These are phyloP conservation scores for Phytophthora fragariaefolia DNA, from an alignment of 352 stramenopile species.

Conservation along the genomic window DNA sequence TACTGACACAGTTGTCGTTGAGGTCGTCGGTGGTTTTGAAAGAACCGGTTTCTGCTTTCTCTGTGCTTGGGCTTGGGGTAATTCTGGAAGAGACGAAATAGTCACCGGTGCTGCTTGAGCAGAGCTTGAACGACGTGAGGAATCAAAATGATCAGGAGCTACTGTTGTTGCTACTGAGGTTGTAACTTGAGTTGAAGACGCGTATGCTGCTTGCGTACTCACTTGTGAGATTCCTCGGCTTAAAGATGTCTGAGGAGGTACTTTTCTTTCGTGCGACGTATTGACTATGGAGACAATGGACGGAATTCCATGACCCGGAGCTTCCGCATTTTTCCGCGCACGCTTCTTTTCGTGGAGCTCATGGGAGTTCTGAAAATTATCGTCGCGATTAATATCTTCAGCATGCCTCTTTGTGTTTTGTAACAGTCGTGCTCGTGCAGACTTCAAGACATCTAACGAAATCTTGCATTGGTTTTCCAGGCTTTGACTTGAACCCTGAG, in stretches of 20 bases:
- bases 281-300: background rate
- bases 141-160: background rate
- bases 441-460: constrained; percentile 16
- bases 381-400: background rate
- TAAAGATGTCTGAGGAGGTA: background rate
- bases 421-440: constrained; percentile 10
- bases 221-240: background rate
- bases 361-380: background rate
- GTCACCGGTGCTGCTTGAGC: background rate
- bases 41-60: background rate
- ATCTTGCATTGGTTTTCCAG: constrained; percentile 17
- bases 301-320: background rate
- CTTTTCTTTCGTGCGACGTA: constrained; percentile 1
- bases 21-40: background rate
- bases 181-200: constrained; percentile 5
- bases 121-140: constrained; percentile 1
- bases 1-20: background rate
- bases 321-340: constrained; percentile 8
- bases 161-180: background rate
- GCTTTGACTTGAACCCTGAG: background rate
- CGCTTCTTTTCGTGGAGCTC: constrained; percentile 24
- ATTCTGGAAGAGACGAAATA: background rate
- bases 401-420: constrained; percentile 14
- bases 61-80: background rate
- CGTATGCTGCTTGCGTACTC: constrained; percentile 3